Conservation (phyloP, 2,329 filamentous ascomycete genomes). For the Diaporthe sp. region DNA sequence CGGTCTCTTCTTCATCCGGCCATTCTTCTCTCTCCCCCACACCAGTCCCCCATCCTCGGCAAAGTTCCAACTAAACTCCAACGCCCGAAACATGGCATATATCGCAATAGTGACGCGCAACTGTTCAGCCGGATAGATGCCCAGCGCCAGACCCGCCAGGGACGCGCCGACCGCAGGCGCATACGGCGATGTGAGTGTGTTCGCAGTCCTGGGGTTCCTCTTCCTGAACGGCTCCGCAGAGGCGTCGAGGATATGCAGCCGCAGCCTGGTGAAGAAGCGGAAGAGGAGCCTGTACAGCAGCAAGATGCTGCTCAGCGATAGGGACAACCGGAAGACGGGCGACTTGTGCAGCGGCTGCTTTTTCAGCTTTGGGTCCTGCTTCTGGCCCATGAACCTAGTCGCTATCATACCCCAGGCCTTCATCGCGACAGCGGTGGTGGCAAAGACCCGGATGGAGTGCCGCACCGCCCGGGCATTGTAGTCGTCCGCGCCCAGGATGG, state of each 20-base stretch:
- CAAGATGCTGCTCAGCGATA: constrained; percentile 87
- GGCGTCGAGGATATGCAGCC: constrained; percentile 83
- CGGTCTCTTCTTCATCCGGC: constrained; percentile 73
- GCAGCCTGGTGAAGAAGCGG: constrained; percentile 87
- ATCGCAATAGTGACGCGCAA: constrained; percentile 86
- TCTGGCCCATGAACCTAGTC: constrained; percentile 60
- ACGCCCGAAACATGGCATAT: constrained; percentile 82
- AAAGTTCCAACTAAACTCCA: constrained; percentile 90
- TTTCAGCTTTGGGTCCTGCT: constrained; percentile 54
- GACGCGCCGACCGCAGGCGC: constrained; percentile 93
- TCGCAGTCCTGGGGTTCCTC: constrained; percentile 83
- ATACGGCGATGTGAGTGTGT: constrained; percentile 83
- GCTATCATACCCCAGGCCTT: constrained; percentile 72
- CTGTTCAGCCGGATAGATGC: constrained; percentile 76
- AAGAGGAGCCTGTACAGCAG: constrained; percentile 91
- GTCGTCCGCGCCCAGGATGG: constrained; percentile 65
- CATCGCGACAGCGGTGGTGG: constrained; percentile 73
- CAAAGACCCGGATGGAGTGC: constrained; percentile 79
- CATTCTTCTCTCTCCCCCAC: constrained; percentile 70
- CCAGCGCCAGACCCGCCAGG: constrained; percentile 85
- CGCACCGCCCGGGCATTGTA: constrained; percentile 80
- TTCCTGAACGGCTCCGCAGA: constrained; percentile 84
- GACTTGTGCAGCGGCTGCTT: constrained; percentile 73
- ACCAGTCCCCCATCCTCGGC: constrained; percentile 80
- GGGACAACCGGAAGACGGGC: constrained; percentile 80